Base-by-base conservation (phyloP, 345 rosid genomes). In the Toxicodendron radicans region DNA sequence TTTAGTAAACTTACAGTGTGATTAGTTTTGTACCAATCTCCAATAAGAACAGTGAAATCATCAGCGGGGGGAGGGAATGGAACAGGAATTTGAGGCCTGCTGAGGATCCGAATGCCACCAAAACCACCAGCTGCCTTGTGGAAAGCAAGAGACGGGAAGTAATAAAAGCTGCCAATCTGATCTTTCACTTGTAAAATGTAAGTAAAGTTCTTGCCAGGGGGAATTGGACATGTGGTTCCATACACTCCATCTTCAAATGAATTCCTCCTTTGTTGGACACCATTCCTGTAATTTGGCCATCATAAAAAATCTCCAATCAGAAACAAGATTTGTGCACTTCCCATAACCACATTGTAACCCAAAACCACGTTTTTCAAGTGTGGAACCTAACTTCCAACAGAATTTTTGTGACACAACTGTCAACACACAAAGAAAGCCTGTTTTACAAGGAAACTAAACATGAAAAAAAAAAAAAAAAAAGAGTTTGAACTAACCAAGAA, bases 161-260 rank as follows among this genome's bases (percentile, higher is more conserved):
- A 95, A 80, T 69, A 95, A 88, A 84, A 95, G 79, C 91, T 91
- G 16, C 98, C 98, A 11, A 95, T 95, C 67, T 95, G 99, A 58
- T 95, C 99, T 79, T 93, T 95, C 12, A 89, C 85, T 79, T 95
- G 98, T 56, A 95, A 72, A 45, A 72, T 80, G 83, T 95, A 95
- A 7, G 97, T 95, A 84, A 85, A 95, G 81, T 95, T 95, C 78
- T 82, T 79, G 1, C 97, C 97, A 0, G 99, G 97, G 14, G 98
- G 98, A 78, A 95, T 95, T 32, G 98, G 99, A 51, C 99, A 95
- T 53, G 95, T 93, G n/a, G 98, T 95, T 35, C 99, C 99, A 51
- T 74, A 87, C 17, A 95, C 93, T 73, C 99, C 99, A 70, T 95
- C 99, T 73, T 85, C 79, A 33, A 30, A 95, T 7, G 99, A 95